Conservation (phyloP, 2,329 filamentous ascomycete species). For the Endothia cerciana region DNA sequence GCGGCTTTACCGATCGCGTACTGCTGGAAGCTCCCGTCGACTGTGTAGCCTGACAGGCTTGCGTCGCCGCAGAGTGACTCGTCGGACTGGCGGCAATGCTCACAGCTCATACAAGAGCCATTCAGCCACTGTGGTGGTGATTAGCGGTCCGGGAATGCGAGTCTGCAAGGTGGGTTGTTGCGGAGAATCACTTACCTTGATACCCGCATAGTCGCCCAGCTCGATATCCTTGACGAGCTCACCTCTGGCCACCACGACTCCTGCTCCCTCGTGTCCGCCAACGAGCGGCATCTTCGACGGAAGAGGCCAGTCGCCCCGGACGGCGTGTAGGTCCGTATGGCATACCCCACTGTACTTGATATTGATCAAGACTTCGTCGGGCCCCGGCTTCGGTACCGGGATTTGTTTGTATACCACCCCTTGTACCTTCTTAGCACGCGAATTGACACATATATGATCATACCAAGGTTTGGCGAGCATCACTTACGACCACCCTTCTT, state of each 20-base stretch:
- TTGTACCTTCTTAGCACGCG: conserved; percentile 34
- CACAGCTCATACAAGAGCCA: conserved; percentile 67
- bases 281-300: conserved; percentile 79
- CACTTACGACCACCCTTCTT: conserved; percentile 71
- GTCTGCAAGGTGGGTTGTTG: conserved; percentile 36
- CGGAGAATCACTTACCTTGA: conserved; percentile 56
- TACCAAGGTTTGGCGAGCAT: conserved; percentile 10
- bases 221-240: conserved; percentile 59
- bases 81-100: conserved; percentile 68
- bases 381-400: conserved; percentile 76
- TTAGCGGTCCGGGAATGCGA: background rate
- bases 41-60: conserved; percentile 70
- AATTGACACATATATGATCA: background rate
- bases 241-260: conserved; percentile 84
- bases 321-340: conserved; percentile 77
- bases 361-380: conserved; percentile 89
- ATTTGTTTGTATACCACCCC: conserved; percentile 77
- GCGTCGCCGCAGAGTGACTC: conserved; percentile 69
- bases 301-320: conserved; percentile 89
- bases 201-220: conserved; percentile 71
- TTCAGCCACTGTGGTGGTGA: conserved; percentile 63
- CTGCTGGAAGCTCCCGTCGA: conserved; percentile 75
- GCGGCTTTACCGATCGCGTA: conserved; percentile 71
- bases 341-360: conserved; percentile 80
- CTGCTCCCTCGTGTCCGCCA: conserved; percentile 79